Evolutionary conservation across 2,329 filamentous ascomycete genomes (phyloP).

Genomic region (Hymenoscyphus salicellus): DNA sequence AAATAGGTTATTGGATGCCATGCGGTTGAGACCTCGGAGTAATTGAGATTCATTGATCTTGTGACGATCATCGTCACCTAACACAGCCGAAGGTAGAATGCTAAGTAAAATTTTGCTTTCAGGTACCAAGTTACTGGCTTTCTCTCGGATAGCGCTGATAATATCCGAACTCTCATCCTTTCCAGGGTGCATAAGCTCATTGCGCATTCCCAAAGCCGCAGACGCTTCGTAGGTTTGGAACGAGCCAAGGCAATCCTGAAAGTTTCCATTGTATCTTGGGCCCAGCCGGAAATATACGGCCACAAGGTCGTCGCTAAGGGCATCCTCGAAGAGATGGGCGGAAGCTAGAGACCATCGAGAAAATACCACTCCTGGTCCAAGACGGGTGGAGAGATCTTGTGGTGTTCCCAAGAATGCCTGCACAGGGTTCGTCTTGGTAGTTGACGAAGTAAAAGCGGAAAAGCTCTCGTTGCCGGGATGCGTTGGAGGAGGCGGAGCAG

Average conservation of each 20-base stretch:
- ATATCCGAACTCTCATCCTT: constrained; percentile 92
- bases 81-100: constrained; percentile 74
- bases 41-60: constrained; percentile 69
- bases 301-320: constrained; percentile 84
- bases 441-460: constrained; percentile 64
- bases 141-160: constrained; percentile 78
- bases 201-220: constrained; percentile 82
- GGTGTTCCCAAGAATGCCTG: constrained; percentile 94
- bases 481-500: constrained; percentile 66
- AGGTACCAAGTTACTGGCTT: constrained; percentile 76
- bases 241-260: constrained; percentile 91
- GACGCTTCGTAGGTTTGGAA: constrained; percentile 97
- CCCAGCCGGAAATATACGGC: constrained; percentile 89
- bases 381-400: constrained; percentile 73
- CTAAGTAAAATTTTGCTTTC: constrained; percentile 81
- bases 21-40: constrained; percentile 71
- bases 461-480: constrained; percentile 65
- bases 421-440: constrained; percentile 62
- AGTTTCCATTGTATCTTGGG: constrained; percentile 89
- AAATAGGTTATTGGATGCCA: constrained; percentile 64
- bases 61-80: constrained; percentile 77
- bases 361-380: constrained; percentile 68
- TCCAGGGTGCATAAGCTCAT: constrained; percentile 84
- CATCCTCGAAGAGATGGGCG: constrained; percentile 83
- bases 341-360: constrained; percentile 89